Evolutionary conservation across 768 basidiomycete species (phyloP).

Genomic region (Suillus discolor): DNA sequence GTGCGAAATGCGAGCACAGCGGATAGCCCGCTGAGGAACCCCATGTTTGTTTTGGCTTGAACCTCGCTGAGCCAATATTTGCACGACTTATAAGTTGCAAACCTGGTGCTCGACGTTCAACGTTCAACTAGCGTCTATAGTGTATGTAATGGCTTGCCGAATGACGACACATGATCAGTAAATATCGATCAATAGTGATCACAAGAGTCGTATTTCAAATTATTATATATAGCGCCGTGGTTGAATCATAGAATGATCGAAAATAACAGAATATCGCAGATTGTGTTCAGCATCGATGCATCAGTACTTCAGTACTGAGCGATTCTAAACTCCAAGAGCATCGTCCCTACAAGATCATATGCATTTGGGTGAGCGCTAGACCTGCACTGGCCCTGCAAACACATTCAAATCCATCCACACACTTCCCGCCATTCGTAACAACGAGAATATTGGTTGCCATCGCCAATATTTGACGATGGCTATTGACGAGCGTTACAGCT

Average conservation of each 20-base stretch:
- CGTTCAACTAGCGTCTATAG: background rate
- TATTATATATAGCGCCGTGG: no score
- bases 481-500: no score
- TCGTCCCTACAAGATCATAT: background rate
- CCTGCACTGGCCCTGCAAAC: background rate
- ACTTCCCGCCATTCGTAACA: no score
- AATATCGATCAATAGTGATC: background rate
- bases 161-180: background rate
- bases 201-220: background rate
- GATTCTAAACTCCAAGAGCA: background rate
- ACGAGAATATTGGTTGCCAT: no score
- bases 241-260: no score
- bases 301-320: background rate
- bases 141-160: background rate
- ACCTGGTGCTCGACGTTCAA: background rate
- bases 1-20: constrained; percentile 40
- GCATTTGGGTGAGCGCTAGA: background rate
- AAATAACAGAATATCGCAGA: background rate
- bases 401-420: no score
- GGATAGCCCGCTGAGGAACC: constrained; percentile 24
- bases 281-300: background rate
- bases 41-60: constrained; percentile 20
- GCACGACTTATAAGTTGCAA: background rate
- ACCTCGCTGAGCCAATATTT: background rate
- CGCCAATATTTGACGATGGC: no score